Conservation (phyloP, 306 rosid species). For the Sophora flavescens region DNA sequence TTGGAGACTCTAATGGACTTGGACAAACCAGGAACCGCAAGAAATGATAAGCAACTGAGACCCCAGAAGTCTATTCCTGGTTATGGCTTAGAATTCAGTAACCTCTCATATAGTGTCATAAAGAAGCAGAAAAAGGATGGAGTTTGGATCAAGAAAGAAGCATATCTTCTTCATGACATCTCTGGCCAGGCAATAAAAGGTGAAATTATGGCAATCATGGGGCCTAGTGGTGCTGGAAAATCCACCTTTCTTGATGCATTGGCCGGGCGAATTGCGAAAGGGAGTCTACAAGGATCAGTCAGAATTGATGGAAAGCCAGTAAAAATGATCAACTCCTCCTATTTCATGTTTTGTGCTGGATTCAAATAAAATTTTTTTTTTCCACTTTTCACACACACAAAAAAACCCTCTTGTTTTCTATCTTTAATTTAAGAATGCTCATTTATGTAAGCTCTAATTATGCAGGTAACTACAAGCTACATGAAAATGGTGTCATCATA, state of each 20-base stretch:
- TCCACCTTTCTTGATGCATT: conserved; percentile 94
- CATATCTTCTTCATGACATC: conserved; percentile 82
- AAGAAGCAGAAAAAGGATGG: conserved; percentile 85
- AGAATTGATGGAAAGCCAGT: conserved; percentile 74
- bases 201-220: conserved; percentile 88
- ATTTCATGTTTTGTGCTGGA: neutral
- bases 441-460: conserved; percentile 19
- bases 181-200: conserved; percentile 81
- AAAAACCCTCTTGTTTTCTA: neutral
- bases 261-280: conserved; percentile 84
- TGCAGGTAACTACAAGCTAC: conserved; percentile 83
- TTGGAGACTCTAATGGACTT: conserved; percentile 69
- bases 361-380: neutral
- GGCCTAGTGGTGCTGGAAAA: conserved; percentile 98
- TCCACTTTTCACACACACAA: neutral
- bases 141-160: conserved; percentile 69
- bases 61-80: conserved; percentile 60
- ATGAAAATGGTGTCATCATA: conserved; percentile 95
- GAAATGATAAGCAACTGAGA: conserved; percentile 42
- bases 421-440: conserved; percentile 10
- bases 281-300: conserved; percentile 88
- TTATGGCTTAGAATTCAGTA: conserved; percentile 72
- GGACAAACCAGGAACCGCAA: conserved; percentile 51
- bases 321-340: conserved; percentile 26
- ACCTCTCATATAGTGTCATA: conserved; percentile 66